Evolutionary conservation across 768 basidiomycete species (phyloP).

Genomic region (Lactifluus subvellereus): DNA sequence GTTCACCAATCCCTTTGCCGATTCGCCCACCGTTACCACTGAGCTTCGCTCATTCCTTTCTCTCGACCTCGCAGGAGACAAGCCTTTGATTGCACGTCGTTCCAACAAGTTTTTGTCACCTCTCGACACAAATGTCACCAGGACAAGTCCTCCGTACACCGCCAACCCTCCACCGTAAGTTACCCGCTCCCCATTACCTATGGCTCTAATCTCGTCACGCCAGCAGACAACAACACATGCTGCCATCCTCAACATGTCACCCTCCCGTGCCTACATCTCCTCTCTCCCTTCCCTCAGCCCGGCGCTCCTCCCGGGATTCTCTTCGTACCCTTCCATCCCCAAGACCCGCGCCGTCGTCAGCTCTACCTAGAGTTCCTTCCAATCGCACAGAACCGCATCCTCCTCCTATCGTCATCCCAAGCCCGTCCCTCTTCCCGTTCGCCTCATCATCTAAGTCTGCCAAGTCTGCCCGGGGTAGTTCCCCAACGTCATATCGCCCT

Average conservation of each 20-base stretch:
- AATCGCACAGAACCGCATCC: constrained; percentile 4
- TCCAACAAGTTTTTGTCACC: constrained; percentile 32
- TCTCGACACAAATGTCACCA: constrained; percentile 29
- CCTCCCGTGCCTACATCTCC: constrained; percentile 3
- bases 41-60: constrained; percentile 55
- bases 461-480: neutral
- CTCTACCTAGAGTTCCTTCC: constrained; percentile 42
- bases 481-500: neutral
- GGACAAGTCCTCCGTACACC: constrained; percentile 10
- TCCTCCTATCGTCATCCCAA: constrained; percentile 18
- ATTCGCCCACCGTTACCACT: neutral
- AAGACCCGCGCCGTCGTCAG: constrained; percentile 52
- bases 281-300: constrained; percentile 21
- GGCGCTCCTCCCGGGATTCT: constrained; percentile 38
- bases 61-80: constrained; percentile 57
- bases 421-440: constrained; percentile 3
- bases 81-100: constrained; percentile 34
- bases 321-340: constrained; percentile 51
- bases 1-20: constrained; percentile 20
- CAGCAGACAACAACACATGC: constrained; percentile 22
- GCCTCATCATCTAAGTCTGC: neutral
- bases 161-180: constrained; percentile 2
- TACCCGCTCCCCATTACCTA: neutral
- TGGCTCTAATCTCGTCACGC: neutral
- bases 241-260: neutral